A percentile compares a stretch with the other conserved stretches of the same genome.
Evolutionary conservation across 2,329 filamentous ascomycete genomes (phyloP).

Genomic region (Helicocarpus griseus): DNA sequence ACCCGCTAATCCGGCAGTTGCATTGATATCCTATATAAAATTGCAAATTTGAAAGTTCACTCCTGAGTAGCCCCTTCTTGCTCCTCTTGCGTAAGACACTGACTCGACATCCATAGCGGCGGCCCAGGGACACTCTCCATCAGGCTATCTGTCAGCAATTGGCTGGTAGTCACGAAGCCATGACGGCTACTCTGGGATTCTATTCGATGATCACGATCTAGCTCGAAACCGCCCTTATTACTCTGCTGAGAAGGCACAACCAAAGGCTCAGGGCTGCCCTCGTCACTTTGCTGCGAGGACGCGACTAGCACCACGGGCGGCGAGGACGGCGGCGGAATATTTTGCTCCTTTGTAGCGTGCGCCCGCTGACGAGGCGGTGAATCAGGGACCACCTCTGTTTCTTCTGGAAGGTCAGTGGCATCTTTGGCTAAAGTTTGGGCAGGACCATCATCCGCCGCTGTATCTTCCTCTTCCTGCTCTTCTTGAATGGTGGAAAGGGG

Average conservation of each 20-base stretch:
- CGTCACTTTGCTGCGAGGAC: conserved; percentile 27
- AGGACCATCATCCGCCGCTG: neutral
- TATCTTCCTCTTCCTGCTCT: neutral
- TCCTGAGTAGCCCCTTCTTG: neutral
- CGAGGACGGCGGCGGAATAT: conserved; percentile 15
- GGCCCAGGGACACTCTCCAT: conserved; percentile 36
- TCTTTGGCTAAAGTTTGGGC: conserved; percentile 17
- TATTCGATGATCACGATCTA: neutral
- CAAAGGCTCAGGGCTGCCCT: conserved; percentile 15
- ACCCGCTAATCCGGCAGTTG: neutral
- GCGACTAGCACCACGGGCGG: conserved; percentile 30
- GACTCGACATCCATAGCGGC: conserved; percentile 28
- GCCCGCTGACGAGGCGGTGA: conserved; percentile 20
- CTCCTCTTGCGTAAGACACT: conserved; percentile 27
- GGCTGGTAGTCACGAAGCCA: conserved; percentile 23
- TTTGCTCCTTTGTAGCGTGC: conserved; percentile 5
- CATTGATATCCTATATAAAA: too few relatives aligned
- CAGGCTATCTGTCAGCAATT: conserved; percentile 32
- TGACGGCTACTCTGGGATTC: conserved; percentile 4
- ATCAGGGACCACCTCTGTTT: conserved; percentile 29
- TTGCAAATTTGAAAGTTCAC: neutral
- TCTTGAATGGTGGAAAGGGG: conserved; percentile 2
- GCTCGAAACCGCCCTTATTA: conserved; percentile 9
- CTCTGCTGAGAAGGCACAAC: conserved; percentile 32
- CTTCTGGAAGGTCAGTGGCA: conserved; percentile 13